Conservation (phyloP, 1,139 yeast genomes). For the Geotrichum australiense region DNA sequence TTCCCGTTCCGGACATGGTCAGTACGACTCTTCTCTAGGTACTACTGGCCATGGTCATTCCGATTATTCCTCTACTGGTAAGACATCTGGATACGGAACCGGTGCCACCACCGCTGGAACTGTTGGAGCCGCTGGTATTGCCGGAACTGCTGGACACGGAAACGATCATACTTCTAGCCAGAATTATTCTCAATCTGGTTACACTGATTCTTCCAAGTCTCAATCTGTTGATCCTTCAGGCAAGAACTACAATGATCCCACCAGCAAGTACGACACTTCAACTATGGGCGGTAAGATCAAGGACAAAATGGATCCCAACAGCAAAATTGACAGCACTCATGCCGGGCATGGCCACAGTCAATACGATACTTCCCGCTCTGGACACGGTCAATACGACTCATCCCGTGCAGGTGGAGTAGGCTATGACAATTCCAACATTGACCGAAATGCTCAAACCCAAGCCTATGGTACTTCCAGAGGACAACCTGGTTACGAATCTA, state of each 20-base stretch:
- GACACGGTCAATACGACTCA: not conserved
- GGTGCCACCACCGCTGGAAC: not conserved
- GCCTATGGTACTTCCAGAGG: not conserved
- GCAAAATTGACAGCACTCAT: not conserved
- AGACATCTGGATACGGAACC: not conserved
- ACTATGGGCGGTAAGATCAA: conserved; percentile 7
- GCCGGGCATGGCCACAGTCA: not conserved
- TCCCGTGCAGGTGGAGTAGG: not conserved
- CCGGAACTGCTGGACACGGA: too few species aligned
- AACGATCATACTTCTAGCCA: not conserved
- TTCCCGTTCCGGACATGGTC: not conserved
- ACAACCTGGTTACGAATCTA: not conserved
- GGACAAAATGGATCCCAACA: conserved; percentile 8
- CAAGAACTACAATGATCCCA: conserved; percentile 7
- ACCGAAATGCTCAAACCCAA: too few species aligned
- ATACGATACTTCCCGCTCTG: not conserved
- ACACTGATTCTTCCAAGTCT: not conserved
- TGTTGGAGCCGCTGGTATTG: not conserved
- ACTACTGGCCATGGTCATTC: not conserved
- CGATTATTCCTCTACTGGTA: conserved; percentile 5
- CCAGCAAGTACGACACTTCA: conserved; percentile 14
- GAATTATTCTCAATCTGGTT: not conserved
- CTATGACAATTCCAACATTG: not conserved
- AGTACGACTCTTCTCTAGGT: not conserved
- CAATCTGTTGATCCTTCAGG: not conserved